Base-by-base conservation (phyloP, 495 filamentous ascomycete genomes). In the Terfezia boudieri region DNA sequence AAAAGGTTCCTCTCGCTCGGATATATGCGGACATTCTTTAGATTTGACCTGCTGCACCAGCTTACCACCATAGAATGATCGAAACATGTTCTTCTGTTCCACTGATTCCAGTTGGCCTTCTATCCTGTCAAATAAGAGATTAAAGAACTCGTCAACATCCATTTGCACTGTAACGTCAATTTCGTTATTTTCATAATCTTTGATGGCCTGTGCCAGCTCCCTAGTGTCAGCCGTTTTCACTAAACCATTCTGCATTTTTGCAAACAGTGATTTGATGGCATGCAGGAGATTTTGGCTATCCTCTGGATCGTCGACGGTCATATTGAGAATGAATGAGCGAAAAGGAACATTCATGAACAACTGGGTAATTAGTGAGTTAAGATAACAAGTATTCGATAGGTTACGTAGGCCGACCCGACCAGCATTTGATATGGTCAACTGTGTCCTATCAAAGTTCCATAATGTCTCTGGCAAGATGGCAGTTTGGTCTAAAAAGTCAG, bases 101-200 rank as follows among this genome's bases (percentile, higher is more conserved):
- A 69, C 63, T 14, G 76, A 70, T 23, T 75, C 66, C 55, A 96
- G 79, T 61, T 94, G 85, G 7, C 79, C 77, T 64, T 99, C 92
- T 77, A 84, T 86, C 36, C 86, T 76, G 61, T 94, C 87, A 61
- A 95, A 90, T 0, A 96, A 73, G 20, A 92, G 72, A 60, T 90
- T 93, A 68, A 90, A 96, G 65, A 96, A 99, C 62, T 94, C 87
- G 59, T 96, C 92, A 12, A 94, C 92, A 63, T 99, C 90, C 85
- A 96, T 95, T 64, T 96, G 92, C 43, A 84, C 74, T 17, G 77
- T 78, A 26, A 89, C 79, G 67, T 96, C 87, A 51, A 96, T 88
- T n/a, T 75, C 71, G 16, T 79, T 71, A 50, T 86, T 82, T 32
- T 93, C 87, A 59, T 90, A 89, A 0, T 83, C 90, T 53, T 76